Evolutionary conservation across 2,329 filamentous ascomycete genomes (phyloP).

Genomic region (Mycosphaerelloides madeirae): DNA sequence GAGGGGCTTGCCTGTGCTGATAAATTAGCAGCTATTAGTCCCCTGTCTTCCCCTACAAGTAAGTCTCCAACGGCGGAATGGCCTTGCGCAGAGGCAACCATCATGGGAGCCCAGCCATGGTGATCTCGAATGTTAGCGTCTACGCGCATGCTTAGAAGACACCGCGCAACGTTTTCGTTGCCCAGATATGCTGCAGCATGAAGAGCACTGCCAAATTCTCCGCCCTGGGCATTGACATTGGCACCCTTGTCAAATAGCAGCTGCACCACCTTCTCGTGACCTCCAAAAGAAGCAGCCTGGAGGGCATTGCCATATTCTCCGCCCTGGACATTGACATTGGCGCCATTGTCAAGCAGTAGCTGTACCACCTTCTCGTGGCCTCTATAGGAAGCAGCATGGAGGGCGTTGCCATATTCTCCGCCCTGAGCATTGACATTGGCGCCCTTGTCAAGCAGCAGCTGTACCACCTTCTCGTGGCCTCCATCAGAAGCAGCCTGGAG

Average conservation of each 20-base stretch:
- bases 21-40: no score
- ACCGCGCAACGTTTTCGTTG: no score
- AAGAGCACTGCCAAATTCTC: not conserved
- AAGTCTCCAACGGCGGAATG: no score
- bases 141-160: no score
- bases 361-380: slow-evolving; percentile 11
- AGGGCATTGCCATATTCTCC: slow-evolving; percentile 10
- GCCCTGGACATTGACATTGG: slow-evolving; percentile 11
- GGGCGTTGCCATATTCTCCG: slow-evolving; percentile 3
- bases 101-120: no score
- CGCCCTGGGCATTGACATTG: no score
- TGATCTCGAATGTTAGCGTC: no score
- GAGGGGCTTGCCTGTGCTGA: no score
- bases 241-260: slow-evolving; percentile 16
- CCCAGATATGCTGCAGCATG: no score
- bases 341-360: slow-evolving; percentile 15
- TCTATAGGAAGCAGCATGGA: slow-evolving; percentile 1
- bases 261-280: slow-evolving; percentile 4
- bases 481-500: not conserved
- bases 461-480: not conserved
- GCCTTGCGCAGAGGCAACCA: no score
- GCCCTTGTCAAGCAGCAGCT: slow-evolving; percentile 5
- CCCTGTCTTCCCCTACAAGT: no score
- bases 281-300: slow-evolving; percentile 10
- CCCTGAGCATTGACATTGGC: slow-evolving; percentile 10